Base-by-base conservation (phyloP, 148 eudicot species). In the Vaccinium corymbosum region DNA sequence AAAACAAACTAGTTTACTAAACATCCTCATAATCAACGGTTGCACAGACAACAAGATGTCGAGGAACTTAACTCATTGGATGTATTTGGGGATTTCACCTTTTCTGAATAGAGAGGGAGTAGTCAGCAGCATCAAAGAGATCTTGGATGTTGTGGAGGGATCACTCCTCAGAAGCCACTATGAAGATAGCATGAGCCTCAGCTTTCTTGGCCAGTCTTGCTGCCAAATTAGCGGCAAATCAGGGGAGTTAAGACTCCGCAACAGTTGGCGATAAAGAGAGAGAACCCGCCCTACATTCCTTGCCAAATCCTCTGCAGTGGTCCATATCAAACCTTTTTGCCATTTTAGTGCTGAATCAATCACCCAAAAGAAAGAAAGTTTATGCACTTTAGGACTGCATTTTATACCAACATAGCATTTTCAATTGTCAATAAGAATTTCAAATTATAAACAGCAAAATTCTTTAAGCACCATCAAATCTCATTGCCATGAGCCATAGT, bases 51-150 rank as follows among this genome's bases (percentile, higher is more conserved):
- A 11, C 1, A 3, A 53, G 62, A 51, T 15, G 38, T 25, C 19
- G 16, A 52, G 3, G 50, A 25, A 78, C 9, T 52, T 1, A 19
- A 51, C 16, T 83, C 81, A 83, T 32, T 76, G 85, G 38, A 83
- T 84, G 82, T 84, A 84, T 79, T 84, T 84, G 15, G 86, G 78
- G 75, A 84, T 84, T 79, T 84, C 78, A 4, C 82, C 82, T 79
- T 53, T 84, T 48, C 62, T 66, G 57, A 84, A 68, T 46, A 79
- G 82, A 66, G 20, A 79, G 82, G 11, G 86, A 68, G 70, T 79
- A 79, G 7, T 84, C 78, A 42, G 77, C 86, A 66, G 50, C 78
- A 84, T 84, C 82, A 71, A 84, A 68, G 42, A 84, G 82, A 79
- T 84, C 86, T 66, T 84, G 25, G 0, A 84, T 79, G 82, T 84